Conservation (phyloP, 2,329 filamentous ascomycete genomes). For the Calonectria crousiana region DNA sequence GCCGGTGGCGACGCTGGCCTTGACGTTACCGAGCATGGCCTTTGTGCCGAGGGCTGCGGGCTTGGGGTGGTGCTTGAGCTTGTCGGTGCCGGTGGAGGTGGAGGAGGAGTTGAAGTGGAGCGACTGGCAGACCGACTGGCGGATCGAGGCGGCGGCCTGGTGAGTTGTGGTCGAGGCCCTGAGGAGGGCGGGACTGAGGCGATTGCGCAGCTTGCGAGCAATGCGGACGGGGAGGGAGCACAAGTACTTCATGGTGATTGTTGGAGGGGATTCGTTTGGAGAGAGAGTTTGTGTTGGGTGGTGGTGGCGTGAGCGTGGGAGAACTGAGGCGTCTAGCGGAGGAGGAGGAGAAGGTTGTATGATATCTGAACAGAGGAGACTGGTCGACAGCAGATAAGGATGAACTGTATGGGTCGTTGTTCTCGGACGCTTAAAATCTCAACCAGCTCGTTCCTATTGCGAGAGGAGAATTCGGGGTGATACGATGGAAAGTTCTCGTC, state of each 20-base stretch:
- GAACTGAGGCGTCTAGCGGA: neutral
- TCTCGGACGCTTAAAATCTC: neutral
- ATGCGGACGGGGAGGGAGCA: conserved; percentile 37
- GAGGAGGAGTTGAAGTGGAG: conserved; percentile 32
- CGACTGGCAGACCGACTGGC: conserved; percentile 41
- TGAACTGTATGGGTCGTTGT: neutral
- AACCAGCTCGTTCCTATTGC: neutral
- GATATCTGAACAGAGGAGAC: neutral
- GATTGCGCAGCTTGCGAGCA: conserved; percentile 38
- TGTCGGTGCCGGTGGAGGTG: conserved; percentile 25
- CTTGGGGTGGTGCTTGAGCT: conserved; percentile 35
- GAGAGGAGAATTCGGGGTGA: neutral
- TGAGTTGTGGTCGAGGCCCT: conserved; percentile 36
- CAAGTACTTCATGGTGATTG: conserved; percentile 37
- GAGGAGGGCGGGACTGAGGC: conserved; percentile 29
- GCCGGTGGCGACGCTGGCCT: conserved; percentile 19
- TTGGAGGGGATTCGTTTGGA: neutral
- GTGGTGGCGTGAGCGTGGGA: neutral
- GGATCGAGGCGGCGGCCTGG: conserved; percentile 37
- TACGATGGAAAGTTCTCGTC: neutral
- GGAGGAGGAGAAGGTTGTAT: neutral
- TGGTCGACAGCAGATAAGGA: neutral
- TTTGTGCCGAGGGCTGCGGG: conserved; percentile 42
- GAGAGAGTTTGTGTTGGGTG: neutral
- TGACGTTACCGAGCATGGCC: conserved; percentile 38